Conservation (phyloP, 164 flowering plant species). For the Paratinospora sagittata region DNA sequence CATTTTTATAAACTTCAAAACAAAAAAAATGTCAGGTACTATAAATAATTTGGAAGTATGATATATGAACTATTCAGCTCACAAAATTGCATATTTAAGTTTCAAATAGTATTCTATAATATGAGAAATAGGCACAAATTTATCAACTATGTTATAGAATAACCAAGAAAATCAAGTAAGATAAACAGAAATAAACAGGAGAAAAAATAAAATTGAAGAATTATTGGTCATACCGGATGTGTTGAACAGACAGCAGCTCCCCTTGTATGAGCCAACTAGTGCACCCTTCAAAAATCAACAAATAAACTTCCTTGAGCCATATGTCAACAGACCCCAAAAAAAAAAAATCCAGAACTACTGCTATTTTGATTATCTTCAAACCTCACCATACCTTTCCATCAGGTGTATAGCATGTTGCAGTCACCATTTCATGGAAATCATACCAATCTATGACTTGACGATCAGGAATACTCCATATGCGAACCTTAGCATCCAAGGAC, state of each 20-base stretch:
- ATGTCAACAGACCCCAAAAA: constrained; percentile 1
- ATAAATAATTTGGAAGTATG: too few species aligned
- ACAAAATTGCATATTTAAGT: too few species aligned
- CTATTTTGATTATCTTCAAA: constrained; percentile 2
- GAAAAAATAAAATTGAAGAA: constrained; percentile 2
- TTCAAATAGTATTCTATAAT: too few species aligned
- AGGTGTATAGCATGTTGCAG: constrained; percentile 97
- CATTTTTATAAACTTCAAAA: too few species aligned
- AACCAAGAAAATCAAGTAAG: background rate
- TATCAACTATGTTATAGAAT: background rate
- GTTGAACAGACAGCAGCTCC: constrained; percentile 74
- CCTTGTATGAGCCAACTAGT: constrained; percentile 93
- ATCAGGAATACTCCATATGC: constrained; percentile 98
- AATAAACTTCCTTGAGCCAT: constrained; percentile 19
- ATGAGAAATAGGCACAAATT: background rate
- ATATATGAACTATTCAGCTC: too few species aligned
- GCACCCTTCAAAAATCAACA: constrained; percentile 61
- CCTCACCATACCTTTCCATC: constrained; percentile 79
- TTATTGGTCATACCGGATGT: constrained; percentile 53
- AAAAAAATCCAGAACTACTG: background rate
- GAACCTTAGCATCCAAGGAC: constrained; percentile 94
- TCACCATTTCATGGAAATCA: constrained; percentile 98
- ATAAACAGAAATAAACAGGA: background rate
- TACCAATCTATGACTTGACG: constrained; percentile 95
- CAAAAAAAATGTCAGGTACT: too few species aligned